A percentile compares a stretch with the other conserved stretches of the same genome.
Conservation (phyloP, 768 basidiomycete genomes). For the Trametes coccinea region DNA sequence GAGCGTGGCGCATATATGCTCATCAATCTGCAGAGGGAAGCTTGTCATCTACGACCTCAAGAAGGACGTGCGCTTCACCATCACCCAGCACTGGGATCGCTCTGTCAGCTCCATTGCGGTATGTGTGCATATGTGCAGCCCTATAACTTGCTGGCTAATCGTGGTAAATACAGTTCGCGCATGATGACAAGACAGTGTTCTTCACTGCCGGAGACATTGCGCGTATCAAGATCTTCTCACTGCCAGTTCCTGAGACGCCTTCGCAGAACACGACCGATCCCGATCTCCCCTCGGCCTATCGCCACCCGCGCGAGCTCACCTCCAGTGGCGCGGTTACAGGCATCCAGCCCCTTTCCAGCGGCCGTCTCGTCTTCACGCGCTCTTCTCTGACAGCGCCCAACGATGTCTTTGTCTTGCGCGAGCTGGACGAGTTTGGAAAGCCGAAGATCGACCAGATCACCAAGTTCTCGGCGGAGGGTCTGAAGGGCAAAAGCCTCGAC, state of each 20-base stretch:
- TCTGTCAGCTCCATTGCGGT: constrained; percentile 66
- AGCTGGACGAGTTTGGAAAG: constrained; percentile 37
- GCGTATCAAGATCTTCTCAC: constrained; percentile 67
- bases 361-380: constrained; percentile 68
- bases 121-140: constrained; percentile 27
- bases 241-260: constrained; percentile 68
- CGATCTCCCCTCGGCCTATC: constrained; percentile 42
- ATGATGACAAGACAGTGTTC: constrained; percentile 67
- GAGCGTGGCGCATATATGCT: neutral
- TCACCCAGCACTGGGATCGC: constrained; percentile 86
- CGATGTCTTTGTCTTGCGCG: constrained; percentile 66
- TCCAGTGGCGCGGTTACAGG: constrained; percentile 56
- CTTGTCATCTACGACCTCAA: constrained; percentile 77
- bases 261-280: constrained; percentile 54
- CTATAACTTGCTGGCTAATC: neutral
- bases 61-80: constrained; percentile 64
- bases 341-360: constrained; percentile 58
- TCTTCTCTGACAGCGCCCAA: constrained; percentile 80
- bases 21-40: constrained; percentile 51
- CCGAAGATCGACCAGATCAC: constrained; percentile 60
- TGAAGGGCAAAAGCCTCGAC: constrained; percentile 59
- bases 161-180: constrained; percentile 59
- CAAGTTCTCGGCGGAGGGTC: constrained; percentile 53
- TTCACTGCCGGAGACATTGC: constrained; percentile 79
- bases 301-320: constrained; percentile 61